Base-by-base conservation (phyloP, 495 filamentous ascomycete genomes). In the Aspergillus heteromorphus region DNA sequence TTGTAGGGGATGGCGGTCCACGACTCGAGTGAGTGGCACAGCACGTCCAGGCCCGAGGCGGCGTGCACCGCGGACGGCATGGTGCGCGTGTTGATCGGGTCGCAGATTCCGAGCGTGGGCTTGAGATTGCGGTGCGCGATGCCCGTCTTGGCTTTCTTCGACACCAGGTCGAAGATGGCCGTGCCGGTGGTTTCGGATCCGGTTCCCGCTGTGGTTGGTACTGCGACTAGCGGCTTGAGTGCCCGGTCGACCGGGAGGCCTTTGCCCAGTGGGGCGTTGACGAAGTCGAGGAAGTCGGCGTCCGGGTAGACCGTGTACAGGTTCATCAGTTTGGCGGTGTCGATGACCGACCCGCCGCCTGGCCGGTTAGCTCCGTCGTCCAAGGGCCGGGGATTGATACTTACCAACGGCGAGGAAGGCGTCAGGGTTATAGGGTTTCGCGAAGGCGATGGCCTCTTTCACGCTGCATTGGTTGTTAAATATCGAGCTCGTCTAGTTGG, bases 261-360 rank as follows among this genome's bases (percentile, higher is more conserved):
- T 57, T 87, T 89, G 48, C 93, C 93, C 1, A 98, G 75, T 0
- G 93, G 93, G 1, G 92, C 92, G 65, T 97, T 97, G 67, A 98
- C 93, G 63, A 98, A 97, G 74, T 97, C 93, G 13, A 97, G 73
- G 65, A 98, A 96, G 54, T 92, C 87, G 20, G 91, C 90, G 6
- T 95, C 83, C 0, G 91, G 91, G 70, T 84, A 95, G 65, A 81
- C 84, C 0, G 84, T 87, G 72, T 97, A 97, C 1, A 98, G 82
- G 67, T 98, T 98, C 90, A 97, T 96, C 20, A 97, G 79, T 73
- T 98, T 98, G 30, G 93, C 92, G 0, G 93, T 98, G 73, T 98
- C 93, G 61, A 98, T 98, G 34, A 97, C 88, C 18, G 85, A 88
- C 18, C 87, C 87, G 49, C 87, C 75, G 43, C 75, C 74, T 77